Conservation (phyloP, 306 rosid genomes). For the Gastrolobium bilobum region DNA sequence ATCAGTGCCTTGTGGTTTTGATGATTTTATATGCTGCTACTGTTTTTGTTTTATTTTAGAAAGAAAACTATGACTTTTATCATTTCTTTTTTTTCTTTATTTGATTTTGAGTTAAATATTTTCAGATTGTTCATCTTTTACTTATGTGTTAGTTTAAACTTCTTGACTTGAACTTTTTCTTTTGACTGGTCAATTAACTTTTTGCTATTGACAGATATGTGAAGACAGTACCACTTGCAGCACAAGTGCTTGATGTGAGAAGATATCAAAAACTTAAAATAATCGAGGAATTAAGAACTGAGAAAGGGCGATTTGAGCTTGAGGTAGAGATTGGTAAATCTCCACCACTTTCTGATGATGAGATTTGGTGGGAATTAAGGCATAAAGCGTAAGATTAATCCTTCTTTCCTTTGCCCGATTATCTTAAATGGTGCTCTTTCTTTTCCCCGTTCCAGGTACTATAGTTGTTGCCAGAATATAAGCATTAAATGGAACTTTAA, state of each 20-base stretch:
- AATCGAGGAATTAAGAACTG: conserved; percentile 71
- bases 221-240: conserved; percentile 95
- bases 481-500: conserved; percentile 38
- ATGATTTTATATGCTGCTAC: conserved; percentile 25
- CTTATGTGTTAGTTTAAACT: conserved; percentile 23
- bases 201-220: conserved; percentile 78
- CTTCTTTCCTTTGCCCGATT: conserved; percentile 35
- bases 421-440: conserved; percentile 43
- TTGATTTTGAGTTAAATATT: conserved; percentile 5
- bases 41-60: not conserved
- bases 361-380: conserved; percentile 86
- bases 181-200: conserved; percentile 14
- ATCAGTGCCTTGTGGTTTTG: not conserved
- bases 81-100: not conserved
- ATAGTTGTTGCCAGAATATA: conserved; percentile 34
- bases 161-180: conserved; percentile 29
- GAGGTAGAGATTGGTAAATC: conserved; percentile 95
- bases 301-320: conserved; percentile 75
- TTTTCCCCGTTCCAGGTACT: conserved; percentile 18
- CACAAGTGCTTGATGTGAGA: conserved; percentile 92
- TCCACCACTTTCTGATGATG: conserved; percentile 95
- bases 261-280: conserved; percentile 89
- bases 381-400: conserved; percentile 78
- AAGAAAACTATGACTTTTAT: not conserved
- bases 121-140: conserved; percentile 36